These are phyloP conservation scores for Saururus chinensis DNA, from an alignment of 164 flowering plant genomes.

Conservation along the genomic window DNA sequence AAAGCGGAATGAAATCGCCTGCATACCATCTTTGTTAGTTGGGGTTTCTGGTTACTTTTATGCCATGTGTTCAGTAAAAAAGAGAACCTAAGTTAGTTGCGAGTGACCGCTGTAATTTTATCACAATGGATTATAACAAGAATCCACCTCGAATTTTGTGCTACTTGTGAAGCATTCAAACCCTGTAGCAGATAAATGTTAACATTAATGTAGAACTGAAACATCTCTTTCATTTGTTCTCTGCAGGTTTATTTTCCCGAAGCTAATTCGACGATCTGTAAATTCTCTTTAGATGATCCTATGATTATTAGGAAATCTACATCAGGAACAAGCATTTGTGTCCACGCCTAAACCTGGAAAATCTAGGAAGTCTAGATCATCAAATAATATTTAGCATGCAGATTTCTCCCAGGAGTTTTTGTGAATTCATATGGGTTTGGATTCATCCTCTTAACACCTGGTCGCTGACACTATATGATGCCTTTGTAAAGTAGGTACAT, in stretches of 20 bases:
- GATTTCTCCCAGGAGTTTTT: neutral
- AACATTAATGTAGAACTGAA: slow-evolving; percentile 37
- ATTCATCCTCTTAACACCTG: neutral
- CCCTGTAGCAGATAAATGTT: neutral
- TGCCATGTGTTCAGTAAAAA: neutral
- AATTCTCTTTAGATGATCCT: slow-evolving; percentile 5
- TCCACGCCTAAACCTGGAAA: neutral
- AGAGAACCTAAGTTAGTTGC: slow-evolving; percentile 3
- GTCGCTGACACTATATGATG: too few relatives aligned
- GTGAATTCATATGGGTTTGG: neutral
- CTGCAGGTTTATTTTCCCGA: slow-evolving; percentile 78
- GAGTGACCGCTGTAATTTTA: slow-evolving; percentile 11
- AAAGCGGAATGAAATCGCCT: slow-evolving; percentile 72
- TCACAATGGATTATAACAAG: neutral
- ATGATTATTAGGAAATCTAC: neutral
- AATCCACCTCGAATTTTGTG: neutral
- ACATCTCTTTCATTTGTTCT: slow-evolving; percentile 46
- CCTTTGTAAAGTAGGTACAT: too few relatives aligned
- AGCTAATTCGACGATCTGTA: slow-evolving; percentile 33
- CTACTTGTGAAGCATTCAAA: neutral
- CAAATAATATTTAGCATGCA: neutral
- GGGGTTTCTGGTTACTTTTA: slow-evolving; percentile 24
- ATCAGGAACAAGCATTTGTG: neutral
- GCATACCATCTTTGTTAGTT: slow-evolving; percentile 20
- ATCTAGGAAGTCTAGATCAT: neutral